Evolutionary conservation across 371 early-diverging fungal genomes (phyloP).

Genomic region (Globomyces sp.): DNA sequence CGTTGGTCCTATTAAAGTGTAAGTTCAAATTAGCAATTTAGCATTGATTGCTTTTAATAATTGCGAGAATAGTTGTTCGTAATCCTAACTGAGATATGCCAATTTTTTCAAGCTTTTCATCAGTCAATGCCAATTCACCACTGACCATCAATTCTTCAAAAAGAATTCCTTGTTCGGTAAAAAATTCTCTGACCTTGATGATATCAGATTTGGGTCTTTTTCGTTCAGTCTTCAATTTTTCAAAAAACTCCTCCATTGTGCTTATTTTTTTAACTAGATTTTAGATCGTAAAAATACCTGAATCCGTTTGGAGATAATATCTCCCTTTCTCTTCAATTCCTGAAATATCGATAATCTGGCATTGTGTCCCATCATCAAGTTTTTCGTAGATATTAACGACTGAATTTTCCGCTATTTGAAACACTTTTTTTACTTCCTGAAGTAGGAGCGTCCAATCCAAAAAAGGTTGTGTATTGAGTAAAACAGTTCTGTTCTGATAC

Average conservation of each 20-base stretch:
- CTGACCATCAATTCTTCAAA: not conserved
- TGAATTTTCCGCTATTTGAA: not conserved
- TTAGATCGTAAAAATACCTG: not conserved
- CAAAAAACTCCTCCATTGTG: not conserved
- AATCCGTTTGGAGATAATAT: not conserved
- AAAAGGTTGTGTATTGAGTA: not conserved
- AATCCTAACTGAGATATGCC: not conserved
- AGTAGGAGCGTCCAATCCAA: not conserved
- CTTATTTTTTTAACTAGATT: not conserved
- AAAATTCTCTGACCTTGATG: not conserved
- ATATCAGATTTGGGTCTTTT: not conserved
- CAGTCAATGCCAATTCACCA: conserved; percentile 3
- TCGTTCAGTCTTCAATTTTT: conserved; percentile 1
- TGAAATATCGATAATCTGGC: not conserved
- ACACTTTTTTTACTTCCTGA: not conserved
- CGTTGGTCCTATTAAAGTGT: no score
- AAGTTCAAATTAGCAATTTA: no score
- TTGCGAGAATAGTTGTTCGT: not conserved
- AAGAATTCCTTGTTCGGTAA: not conserved
- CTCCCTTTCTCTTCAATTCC: not conserved
- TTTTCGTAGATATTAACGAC: not conserved
- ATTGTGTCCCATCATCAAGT: not conserved
- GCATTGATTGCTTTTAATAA: conserved; percentile 9
- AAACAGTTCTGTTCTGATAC: not conserved
- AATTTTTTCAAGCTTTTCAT: conserved; percentile 1